Evolutionary conservation across 2,329 filamentous ascomycete species (phyloP).

Genomic region (Lasiodiplodia hormozganensis): DNA sequence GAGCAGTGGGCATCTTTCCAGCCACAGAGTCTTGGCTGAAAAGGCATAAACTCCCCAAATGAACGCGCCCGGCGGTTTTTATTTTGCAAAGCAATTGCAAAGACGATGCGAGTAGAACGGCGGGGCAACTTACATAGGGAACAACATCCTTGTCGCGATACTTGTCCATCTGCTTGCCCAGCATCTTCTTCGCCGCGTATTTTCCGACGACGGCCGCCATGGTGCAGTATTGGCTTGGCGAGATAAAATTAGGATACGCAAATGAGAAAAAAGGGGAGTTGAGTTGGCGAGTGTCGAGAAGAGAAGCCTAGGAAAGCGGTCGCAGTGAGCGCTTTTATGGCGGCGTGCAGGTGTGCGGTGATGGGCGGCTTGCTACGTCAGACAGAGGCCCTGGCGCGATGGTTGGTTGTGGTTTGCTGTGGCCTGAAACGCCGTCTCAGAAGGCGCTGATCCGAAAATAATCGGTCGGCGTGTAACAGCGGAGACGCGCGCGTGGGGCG

Average conservation of each 20-base stretch:
- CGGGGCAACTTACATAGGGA: constrained; percentile 46
- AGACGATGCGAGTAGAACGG: neutral
- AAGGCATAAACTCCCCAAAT: neutral
- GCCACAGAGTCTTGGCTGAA: neutral
- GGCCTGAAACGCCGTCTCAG: constrained; percentile 48
- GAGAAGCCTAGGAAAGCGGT: constrained; percentile 2
- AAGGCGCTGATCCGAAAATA: constrained; percentile 26
- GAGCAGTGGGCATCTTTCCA: neutral
- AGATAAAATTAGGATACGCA: constrained; percentile 18
- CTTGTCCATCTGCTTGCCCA: constrained; percentile 55
- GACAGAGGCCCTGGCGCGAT: constrained; percentile 6
- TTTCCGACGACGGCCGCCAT: constrained; percentile 57
- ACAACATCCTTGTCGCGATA: constrained; percentile 53
- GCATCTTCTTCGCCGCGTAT: constrained; percentile 58
- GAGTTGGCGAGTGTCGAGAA: neutral
- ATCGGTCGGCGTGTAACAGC: constrained; percentile 3
- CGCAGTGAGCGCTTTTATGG: constrained; percentile 30
- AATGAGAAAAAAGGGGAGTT: constrained; percentile 6
- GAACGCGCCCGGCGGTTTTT: neutral
- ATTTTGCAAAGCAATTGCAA: neutral
- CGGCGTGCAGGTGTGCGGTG: constrained; percentile 30
- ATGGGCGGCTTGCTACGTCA: constrained; percentile 23
- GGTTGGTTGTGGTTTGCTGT: constrained; percentile 43
- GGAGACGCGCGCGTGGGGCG: constrained; percentile 16
- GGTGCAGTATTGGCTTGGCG: constrained; percentile 32